A percentile compares a stretch with the other conserved stretches of the same genome.
Conservation (phyloP, 768 basidiomycete species). For the Auriscalpium vulgare region DNA sequence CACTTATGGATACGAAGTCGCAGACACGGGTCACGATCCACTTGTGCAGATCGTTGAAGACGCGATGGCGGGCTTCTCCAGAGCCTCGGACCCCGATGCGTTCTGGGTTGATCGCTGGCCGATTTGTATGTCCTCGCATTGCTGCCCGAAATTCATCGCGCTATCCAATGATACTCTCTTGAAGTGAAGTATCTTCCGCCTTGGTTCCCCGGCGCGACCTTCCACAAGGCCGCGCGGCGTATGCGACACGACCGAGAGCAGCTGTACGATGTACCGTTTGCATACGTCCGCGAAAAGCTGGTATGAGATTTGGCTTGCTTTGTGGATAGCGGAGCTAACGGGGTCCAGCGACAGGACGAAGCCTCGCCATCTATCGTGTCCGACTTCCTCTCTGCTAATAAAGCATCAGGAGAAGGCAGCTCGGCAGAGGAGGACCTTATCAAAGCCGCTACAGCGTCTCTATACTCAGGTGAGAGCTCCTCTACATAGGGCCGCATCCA, state of each 20-base stretch:
- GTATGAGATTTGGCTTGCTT: slow-evolving; percentile 26
- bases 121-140: neutral
- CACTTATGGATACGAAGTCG: slow-evolving; percentile 15
- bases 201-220: slow-evolving; percentile 64
- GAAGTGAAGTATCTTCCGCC: slow-evolving; percentile 46
- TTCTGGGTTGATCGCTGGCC: neutral
- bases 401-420: neutral
- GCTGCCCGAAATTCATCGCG: no score
- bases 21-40: slow-evolving; percentile 4
- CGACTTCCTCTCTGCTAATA: neutral
- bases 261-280: slow-evolving; percentile 57
- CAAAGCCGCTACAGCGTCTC: slow-evolving; percentile 1
- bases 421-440: neutral
- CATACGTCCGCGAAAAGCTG: slow-evolving; percentile 47
- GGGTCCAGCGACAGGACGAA: neutral
- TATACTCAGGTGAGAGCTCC: neutral
- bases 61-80: slow-evolving; percentile 29
- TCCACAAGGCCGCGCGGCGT: slow-evolving; percentile 48
- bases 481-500: neutral
- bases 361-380: neutral
- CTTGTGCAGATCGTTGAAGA: slow-evolving; percentile 27
- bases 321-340: no score
- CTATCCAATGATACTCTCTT: slow-evolving; percentile 9
- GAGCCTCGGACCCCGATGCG: slow-evolving; percentile 26
- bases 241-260: slow-evolving; percentile 64